A percentile compares a stretch with the other conserved stretches of the same genome.
phyloP scores from a whole-genome alignment of 495 filamentous ascomycete species.

The Astrocystis sublimbata region DNA sequence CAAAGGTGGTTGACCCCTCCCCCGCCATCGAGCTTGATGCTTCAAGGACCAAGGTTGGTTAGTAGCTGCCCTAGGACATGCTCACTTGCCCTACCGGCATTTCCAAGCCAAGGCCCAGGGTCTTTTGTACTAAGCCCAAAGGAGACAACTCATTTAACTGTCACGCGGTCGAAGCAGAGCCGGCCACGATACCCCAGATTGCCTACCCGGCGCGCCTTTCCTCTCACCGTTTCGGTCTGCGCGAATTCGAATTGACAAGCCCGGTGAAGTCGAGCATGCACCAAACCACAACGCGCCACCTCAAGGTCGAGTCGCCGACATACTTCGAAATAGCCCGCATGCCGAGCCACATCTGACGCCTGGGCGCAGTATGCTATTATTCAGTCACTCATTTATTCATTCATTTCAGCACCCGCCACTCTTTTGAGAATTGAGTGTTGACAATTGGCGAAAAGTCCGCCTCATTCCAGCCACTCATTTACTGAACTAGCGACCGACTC shows the following conservation, averaged over 20 bases:
- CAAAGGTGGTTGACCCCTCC: background rate
- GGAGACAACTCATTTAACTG: slow-evolving; percentile 11
- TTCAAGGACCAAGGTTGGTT: too few species aligned
- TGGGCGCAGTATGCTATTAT: slow-evolving; percentile 16
- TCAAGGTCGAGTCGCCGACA: slow-evolving; percentile 10
- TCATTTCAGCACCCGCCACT: background rate
- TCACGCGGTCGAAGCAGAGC: slow-evolving; percentile 3
- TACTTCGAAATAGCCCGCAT: background rate
- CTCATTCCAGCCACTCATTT: slow-evolving; percentile 15
- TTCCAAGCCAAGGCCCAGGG: background rate
- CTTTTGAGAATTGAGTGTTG: slow-evolving; percentile 2
- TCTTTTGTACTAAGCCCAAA: background rate
- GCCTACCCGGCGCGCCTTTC: background rate
- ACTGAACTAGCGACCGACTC: background rate
- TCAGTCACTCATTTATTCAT: too few species aligned
- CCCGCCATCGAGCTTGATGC: background rate
- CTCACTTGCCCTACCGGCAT: too few species aligned
- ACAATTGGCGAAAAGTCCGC: background rate
- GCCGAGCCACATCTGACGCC: background rate
- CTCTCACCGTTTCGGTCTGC: background rate
- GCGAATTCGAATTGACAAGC: slow-evolving; percentile 1
- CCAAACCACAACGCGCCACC: slow-evolving; percentile 7
- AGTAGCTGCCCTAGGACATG: too few species aligned
- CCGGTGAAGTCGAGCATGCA: background rate
- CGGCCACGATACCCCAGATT: background rate